phyloP scores from a whole-genome alignment of 768 basidiomycete species.

The Galerina sulciceps region DNA sequence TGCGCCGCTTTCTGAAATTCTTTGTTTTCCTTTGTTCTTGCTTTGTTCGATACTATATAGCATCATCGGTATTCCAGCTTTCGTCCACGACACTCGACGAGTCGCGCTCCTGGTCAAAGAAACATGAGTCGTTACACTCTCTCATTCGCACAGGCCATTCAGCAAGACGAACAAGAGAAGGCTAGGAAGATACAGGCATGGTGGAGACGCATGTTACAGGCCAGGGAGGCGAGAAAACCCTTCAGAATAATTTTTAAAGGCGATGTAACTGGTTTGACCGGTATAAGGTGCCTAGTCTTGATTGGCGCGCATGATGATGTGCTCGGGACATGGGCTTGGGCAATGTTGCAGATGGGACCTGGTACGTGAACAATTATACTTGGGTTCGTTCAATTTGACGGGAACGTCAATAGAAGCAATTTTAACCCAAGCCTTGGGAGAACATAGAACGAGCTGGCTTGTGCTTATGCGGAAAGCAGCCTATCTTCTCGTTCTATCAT shows the following conservation, averaged over 20 bases:
- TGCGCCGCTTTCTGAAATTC: too few species aligned
- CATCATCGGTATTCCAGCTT: too few species aligned
- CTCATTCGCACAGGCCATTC: slow-evolving; percentile 57
- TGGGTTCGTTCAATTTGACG: neutral
- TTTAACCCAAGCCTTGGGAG: slow-evolving; percentile 40
- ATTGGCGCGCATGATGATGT: slow-evolving; percentile 55
- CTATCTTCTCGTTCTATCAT: slow-evolving; percentile 54
- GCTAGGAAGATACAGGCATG: slow-evolving; percentile 69
- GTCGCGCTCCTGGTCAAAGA: too few species aligned
- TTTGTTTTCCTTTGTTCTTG: too few species aligned
- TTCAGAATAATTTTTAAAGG: slow-evolving; percentile 53
- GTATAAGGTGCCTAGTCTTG: slow-evolving; percentile 70
- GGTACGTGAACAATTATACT: slow-evolving; percentile 28
- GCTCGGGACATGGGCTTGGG: slow-evolving; percentile 51
- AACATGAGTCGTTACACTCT: too few species aligned
- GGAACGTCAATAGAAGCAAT: slow-evolving; percentile 33
- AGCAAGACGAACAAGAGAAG: slow-evolving; percentile 57
- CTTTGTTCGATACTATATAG: too few species aligned
- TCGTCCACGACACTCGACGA: too few species aligned
- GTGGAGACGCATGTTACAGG: slow-evolving; percentile 62
- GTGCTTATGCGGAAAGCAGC: slow-evolving; percentile 56
- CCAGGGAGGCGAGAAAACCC: slow-evolving; percentile 41
- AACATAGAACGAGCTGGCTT: slow-evolving; percentile 54
- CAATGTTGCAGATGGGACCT: slow-evolving; percentile 33
- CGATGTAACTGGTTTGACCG: slow-evolving; percentile 57